These are phyloP conservation scores for Cadophora gregata DNA, from an alignment of 2,329 filamentous ascomycete genomes.

Conservation along the genomic window DNA sequence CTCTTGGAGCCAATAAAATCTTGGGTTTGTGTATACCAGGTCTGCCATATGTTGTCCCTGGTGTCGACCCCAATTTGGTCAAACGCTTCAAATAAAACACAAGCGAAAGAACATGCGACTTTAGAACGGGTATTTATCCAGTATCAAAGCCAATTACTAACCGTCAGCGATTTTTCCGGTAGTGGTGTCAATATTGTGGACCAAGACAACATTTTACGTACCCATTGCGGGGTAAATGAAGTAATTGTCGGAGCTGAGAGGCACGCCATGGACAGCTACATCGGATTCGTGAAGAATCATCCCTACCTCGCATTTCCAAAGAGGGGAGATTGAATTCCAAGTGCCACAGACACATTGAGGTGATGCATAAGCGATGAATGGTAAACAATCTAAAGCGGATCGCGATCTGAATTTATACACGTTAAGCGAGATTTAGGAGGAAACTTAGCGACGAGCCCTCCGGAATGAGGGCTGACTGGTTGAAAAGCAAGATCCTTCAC, in stretches of 20 bases:
- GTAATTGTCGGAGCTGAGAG: conserved; percentile 34
- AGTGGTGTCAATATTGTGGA: conserved; percentile 37
- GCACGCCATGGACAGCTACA: conserved; percentile 41
- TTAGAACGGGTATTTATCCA: conserved; percentile 40
- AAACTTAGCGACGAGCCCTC: too few relatives aligned
- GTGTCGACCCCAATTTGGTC: conserved; percentile 40
- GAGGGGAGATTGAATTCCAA: too few relatives aligned
- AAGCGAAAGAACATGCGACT: conserved; percentile 40
- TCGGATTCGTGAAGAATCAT: conserved; percentile 24
- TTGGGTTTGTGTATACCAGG: conserved; percentile 32
- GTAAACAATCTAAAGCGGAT: neutral
- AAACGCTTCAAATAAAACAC: conserved; percentile 41
- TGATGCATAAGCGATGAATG: neutral
- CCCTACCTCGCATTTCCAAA: too few relatives aligned
- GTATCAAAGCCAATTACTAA: conserved; percentile 38
- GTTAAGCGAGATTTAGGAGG: neutral
- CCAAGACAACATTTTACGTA: conserved; percentile 44
- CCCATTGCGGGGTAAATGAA: conserved; percentile 45
- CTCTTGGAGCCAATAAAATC: conserved; percentile 15
- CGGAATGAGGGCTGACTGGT: too few relatives aligned
- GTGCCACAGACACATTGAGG: neutral
- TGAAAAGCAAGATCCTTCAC: too few relatives aligned
- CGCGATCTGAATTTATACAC: neutral
- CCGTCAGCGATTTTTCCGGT: conserved; percentile 34
- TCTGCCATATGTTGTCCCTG: conserved; percentile 36